phyloP scores from a whole-genome alignment of 306 rosid genomes.

The Hippophae tibetana region DNA sequence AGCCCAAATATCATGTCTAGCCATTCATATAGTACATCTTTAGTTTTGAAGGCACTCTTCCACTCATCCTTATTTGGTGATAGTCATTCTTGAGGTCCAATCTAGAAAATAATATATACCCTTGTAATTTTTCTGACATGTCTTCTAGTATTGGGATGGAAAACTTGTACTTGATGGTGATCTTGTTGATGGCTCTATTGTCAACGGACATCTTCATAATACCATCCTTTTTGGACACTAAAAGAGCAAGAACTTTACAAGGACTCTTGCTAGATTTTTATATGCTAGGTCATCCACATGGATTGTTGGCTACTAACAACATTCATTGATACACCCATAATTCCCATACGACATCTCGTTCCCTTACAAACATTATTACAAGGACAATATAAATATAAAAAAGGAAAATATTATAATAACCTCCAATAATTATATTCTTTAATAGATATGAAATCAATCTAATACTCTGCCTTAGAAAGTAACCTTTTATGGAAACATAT shows the following conservation, averaged over 20 bases:
- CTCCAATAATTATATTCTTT: too few species aligned
- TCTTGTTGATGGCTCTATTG: background rate
- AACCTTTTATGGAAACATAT: slow-evolving; percentile 48
- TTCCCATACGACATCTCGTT: too few species aligned
- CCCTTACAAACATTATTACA: too few species aligned
- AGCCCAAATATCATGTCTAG: background rate
- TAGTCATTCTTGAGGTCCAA: background rate
- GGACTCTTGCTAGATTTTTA: background rate
- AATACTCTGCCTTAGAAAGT: background rate
- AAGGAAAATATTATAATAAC: too few species aligned
- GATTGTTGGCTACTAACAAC: too few species aligned
- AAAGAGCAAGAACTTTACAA: background rate
- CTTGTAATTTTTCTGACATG: background rate
- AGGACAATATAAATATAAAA: too few species aligned
- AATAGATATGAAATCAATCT: too few species aligned
- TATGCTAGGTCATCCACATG: too few species aligned
- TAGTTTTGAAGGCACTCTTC: background rate
- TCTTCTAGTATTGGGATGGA: background rate
- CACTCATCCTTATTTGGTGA: background rate
- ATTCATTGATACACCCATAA: too few species aligned
- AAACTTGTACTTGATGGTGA: background rate
- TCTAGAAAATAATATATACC: too few species aligned
- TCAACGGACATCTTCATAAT: background rate
- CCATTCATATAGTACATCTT: background rate
- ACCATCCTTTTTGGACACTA: background rate